Percentiles rank a stretch among this genome's conserved stretches.
phyloP scores from a whole-genome alignment of 208 protist genomes.

The Trypanosoma lewisi region DNA sequence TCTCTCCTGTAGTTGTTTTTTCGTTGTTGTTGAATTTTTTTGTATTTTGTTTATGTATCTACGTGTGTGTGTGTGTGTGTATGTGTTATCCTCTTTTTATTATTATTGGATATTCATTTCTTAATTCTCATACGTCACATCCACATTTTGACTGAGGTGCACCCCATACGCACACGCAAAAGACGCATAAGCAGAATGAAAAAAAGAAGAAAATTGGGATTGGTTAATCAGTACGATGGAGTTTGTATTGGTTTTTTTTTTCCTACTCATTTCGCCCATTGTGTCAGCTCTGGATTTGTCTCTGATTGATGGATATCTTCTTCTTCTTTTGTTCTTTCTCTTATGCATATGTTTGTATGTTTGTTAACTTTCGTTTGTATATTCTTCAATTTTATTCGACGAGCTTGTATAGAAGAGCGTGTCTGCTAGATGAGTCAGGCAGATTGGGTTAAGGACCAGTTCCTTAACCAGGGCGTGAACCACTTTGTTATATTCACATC shows the following conservation, averaged over 20 bases:
- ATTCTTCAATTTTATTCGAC: conserved; percentile 8
- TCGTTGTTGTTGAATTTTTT: conserved; percentile 16
- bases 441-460: conserved; percentile 76
- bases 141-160: too few species aligned
- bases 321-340: conserved; percentile 2
- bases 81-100: neutral
- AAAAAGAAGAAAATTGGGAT: neutral
- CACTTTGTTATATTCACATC: conserved; percentile 80
- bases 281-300: too few species aligned
- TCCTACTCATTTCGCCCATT: too few species aligned
- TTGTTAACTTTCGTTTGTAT: conserved; percentile 3
- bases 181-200: neutral
- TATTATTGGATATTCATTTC: neutral
- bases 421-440: conserved; percentile 52
- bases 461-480: conserved; percentile 79
- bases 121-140: neutral
- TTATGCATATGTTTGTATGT: conserved; percentile 24
- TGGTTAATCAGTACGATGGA: too few species aligned
- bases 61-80: neutral
- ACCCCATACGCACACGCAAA: neutral
- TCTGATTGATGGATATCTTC: too few species aligned
- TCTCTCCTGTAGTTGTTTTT: conserved; percentile 1
- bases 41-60: conserved; percentile 24
- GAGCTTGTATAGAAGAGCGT: conserved; percentile 6
- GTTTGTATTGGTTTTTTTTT: too few species aligned